Conservation (phyloP, 768 basidiomycete species). For the Lactarius hatsudake region DNA sequence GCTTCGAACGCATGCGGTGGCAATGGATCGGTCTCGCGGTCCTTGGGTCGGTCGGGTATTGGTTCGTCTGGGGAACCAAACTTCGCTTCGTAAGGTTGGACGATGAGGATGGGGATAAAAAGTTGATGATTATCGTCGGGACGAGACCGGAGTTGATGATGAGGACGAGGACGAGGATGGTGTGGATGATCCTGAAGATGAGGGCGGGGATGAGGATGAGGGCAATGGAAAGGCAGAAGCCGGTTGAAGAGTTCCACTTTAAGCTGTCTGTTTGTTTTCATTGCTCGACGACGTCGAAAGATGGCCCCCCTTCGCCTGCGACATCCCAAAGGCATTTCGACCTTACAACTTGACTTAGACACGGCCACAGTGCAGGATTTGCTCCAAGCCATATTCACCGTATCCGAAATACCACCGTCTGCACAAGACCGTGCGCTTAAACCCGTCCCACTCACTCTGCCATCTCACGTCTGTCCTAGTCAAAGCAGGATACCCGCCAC, state of each 20-base stretch:
- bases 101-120: slow-evolving; percentile 14
- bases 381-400: slow-evolving; percentile 63
- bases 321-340: slow-evolving; percentile 80
- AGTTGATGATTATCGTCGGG: slow-evolving; percentile 16
- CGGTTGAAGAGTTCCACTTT: not conserved
- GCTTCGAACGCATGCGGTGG: slow-evolving; percentile 51
- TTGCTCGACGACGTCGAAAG: not conserved
- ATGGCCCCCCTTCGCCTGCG: slow-evolving; percentile 80
- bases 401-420: slow-evolving; percentile 68
- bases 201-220: no score
- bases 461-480: slow-evolving; percentile 41
- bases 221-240: not conserved
- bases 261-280: not conserved
- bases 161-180: slow-evolving; percentile 3
- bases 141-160: slow-evolving; percentile 16
- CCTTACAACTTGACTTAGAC: slow-evolving; percentile 65
- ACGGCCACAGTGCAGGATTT: slow-evolving; percentile 69
- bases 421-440: slow-evolving; percentile 70
- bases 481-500: slow-evolving; percentile 84
- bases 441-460: not conserved
- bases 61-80: slow-evolving; percentile 16
- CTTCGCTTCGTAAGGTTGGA: slow-evolving; percentile 2
- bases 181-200: no score
- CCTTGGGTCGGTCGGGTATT: slow-evolving; percentile 41
- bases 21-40: slow-evolving; percentile 49